Evolutionary conservation across 768 basidiomycete genomes (phyloP), one percentile per base, ranked within the genome.

Genomic region (Phylloporus rhodoxanthus): DNA sequence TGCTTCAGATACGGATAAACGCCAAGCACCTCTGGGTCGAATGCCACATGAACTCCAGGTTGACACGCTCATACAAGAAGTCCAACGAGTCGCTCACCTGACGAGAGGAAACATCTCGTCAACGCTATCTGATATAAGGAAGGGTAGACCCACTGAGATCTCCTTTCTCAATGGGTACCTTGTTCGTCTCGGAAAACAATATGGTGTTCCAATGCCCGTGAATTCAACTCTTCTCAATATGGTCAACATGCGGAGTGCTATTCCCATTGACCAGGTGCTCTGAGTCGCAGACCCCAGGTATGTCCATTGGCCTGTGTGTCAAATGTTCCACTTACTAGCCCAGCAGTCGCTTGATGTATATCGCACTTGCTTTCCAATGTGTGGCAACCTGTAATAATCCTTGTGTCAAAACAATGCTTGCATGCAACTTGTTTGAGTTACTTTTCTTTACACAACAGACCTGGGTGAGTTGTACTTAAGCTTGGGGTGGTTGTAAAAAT

Each of bases 111-210:
- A 93, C 62, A 76, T 82, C 45, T 91, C 91, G 6, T 89, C 86
- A 14, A 96, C 91, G 80, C 72, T 92, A 15, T 64, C 72, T 14
- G 91, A 95, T 61, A 65, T 94, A 25, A 75, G 75, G 54, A 66
- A 68, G 28, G 83, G 84, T 37, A 70, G 71, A 45, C 53, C 61
- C 5, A 93, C 91, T 0, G 93, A 97, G 70, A 77, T 97, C 20
- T 79, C 85, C 15, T 88, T 72, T 58, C 72, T 96, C 58, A 92
- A 89, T 52, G 93, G 94, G 5, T 90, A 92, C 64, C 66, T 98
- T 43, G 61, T 82, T 25, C 68, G 70, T 8, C 68, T 91, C 8
- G 94, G 86, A 21, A 57, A 68, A 41, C 65, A 72, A 33, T 77
- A 84, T 56, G 68, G 71, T 6, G 70, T 92, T 26, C 65, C 68